Conservation (phyloP, 495 filamentous ascomycete genomes). For the Xylaria acuta region DNA sequence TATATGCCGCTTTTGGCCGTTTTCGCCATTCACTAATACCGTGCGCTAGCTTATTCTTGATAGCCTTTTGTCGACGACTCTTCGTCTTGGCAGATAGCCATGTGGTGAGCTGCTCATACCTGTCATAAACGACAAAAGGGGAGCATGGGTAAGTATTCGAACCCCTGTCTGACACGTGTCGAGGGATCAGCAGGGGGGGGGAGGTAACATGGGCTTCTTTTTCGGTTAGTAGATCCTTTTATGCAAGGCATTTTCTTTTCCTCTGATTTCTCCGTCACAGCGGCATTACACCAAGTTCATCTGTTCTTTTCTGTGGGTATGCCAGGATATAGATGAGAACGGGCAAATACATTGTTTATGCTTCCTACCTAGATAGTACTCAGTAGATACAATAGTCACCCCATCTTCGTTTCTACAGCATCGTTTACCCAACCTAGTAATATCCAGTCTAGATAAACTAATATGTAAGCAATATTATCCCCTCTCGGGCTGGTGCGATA, state of each 20-base stretch:
- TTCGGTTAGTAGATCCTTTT: conserved; percentile 24
- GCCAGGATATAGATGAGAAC: not conserved
- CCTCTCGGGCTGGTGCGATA: not conserved
- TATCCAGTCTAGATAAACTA: not conserved
- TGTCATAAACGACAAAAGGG: not conserved
- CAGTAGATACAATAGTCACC: not conserved
- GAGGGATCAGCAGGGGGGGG: conserved; percentile 6
- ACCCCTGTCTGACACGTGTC: conserved; percentile 29
- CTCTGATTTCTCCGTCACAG: not conserved
- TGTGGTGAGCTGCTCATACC: conserved; percentile 7
- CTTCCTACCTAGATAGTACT: not conserved
- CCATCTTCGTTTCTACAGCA: not conserved
- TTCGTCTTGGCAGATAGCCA: not conserved
- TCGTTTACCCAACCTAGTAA: not conserved
- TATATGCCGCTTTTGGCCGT: not conserved
- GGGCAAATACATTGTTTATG: not conserved
- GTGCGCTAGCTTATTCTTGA: conserved; percentile 7
- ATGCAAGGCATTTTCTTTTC: conserved; percentile 14
- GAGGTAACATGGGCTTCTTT: not conserved
- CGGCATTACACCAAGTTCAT: not conserved
- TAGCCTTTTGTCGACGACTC: not conserved
- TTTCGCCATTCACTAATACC: conserved; percentile 9
- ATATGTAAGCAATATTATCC: conserved; percentile 10
- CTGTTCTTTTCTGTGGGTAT: not conserved
- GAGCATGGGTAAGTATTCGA: conserved; percentile 8